Percentiles rank a stretch among this genome's conserved stretches.
These are phyloP conservation scores for Globisporangium spiculum DNA, from an alignment of 352 stramenopile genomes.

Conservation along the genomic window DNA sequence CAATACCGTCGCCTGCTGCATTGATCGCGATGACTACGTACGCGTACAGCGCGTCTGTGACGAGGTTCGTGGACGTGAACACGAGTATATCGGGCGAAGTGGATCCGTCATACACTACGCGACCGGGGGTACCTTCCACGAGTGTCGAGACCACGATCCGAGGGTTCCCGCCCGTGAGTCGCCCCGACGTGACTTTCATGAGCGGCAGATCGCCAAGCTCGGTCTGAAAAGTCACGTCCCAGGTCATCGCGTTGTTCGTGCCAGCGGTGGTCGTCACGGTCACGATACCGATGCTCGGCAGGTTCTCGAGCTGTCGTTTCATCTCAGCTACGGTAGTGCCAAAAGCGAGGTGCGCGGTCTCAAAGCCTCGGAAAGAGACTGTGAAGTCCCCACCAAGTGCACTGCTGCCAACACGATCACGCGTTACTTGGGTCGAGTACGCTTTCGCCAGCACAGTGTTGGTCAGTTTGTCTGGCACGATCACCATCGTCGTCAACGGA, in stretches of 20 bases:
- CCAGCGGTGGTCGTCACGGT: slow-evolving; percentile 48
- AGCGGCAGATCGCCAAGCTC: slow-evolving; percentile 92
- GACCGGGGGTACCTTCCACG: slow-evolving; percentile 86
- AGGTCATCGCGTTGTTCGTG: slow-evolving; percentile 69
- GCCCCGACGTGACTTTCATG: slow-evolving; percentile 87
- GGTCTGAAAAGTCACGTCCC: slow-evolving; percentile 92
- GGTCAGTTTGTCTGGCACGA: slow-evolving; percentile 55
- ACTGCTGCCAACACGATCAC: slow-evolving; percentile 39
- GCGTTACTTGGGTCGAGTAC: slow-evolving; percentile 51
- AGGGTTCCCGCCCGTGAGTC: slow-evolving; percentile 71
- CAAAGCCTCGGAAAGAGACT: slow-evolving; percentile 68
- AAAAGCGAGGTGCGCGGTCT: slow-evolving; percentile 68
- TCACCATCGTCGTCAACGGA: slow-evolving; percentile 42
- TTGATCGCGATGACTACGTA: slow-evolving; percentile 94
- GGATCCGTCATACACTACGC: slow-evolving; percentile 91
- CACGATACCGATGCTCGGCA: slow-evolving; percentile 79
- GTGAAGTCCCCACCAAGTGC: slow-evolving; percentile 80
- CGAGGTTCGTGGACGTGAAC: slow-evolving; percentile 81
- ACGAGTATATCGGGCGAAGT: slow-evolving; percentile 72
- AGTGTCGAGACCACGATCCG: slow-evolving; percentile 71
- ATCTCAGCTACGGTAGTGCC: slow-evolving; percentile 58
- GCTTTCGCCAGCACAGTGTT: slow-evolving; percentile 42
- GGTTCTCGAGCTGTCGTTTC: slow-evolving; percentile 88
- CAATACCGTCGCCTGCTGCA: slow-evolving; percentile 86
- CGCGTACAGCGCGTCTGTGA: slow-evolving; percentile 88